Evolutionary conservation across 495 filamentous ascomycete species (phyloP), one percentile per base, ranked within the genome.

Genomic region (Lentithecium fluviatile): DNA sequence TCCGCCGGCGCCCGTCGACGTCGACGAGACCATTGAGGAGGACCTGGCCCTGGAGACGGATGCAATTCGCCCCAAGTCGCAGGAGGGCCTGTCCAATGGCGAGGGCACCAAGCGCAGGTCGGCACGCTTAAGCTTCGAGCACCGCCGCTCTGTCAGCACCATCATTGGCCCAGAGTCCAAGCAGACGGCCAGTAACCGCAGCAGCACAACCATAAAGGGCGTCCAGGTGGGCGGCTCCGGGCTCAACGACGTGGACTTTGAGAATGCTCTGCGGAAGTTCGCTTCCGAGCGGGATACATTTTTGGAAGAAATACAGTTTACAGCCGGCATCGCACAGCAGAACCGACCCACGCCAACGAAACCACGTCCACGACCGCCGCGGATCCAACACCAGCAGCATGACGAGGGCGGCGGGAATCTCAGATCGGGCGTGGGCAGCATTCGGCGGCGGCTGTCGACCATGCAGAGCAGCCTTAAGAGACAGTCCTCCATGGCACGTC

Each of bases 221-320:
- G 73, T 77, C 37, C 75, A 77, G 50, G 46, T 77, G 24, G 70
- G 60, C 11, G 63, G 55, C 12, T 61, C 73, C 8, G 69, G 68
- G n/a, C 74, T 80, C 24, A 79, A 60, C 48, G 73, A 95, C 72
- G 89, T 88, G 69, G 92, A 97, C 74, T 98, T 98, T 68, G 93
- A 97, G 67, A 81, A 87, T 67, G 94, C 94, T 15, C 79, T 98
- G 60, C 73, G 89, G 53, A 97, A 96, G 72, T 98, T 98, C 75
- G 90, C 94, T 40, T 88, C 88, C 47, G 94, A 97, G 75, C 80
- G 94, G 64, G 94, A 98, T 65, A 87, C 86, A 60, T 97, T 98
- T 71, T 71, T 98, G 66, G 90, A 95, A 53, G 94, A 98, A 73
- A 79, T 97, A 61, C 90, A 86, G 69, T 87, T 96, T 72, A 92